Conservation (phyloP, 208 protist genomes). For the Crithidia thermophila region DNA sequence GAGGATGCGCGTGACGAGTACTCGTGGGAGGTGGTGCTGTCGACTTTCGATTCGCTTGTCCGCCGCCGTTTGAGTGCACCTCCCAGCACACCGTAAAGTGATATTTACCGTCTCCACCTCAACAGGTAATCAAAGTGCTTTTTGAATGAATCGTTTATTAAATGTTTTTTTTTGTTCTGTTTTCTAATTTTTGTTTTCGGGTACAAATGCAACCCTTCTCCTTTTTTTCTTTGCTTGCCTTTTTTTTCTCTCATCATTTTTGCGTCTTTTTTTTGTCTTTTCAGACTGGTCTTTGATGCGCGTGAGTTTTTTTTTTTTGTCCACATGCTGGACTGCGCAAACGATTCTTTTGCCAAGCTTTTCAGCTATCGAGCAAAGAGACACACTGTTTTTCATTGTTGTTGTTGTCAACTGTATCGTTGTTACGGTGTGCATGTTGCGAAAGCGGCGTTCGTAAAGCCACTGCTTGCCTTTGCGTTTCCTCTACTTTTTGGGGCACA, state of each 20-base stretch:
- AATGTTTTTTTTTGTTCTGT: slow-evolving; percentile 11
- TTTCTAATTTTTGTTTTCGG: background rate
- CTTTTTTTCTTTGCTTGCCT: background rate
- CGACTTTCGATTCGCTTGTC: slow-evolving; percentile 35
- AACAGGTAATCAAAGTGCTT: background rate
- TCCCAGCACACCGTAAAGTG: background rate
- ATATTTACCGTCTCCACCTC: background rate
- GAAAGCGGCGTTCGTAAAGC: too few species aligned
- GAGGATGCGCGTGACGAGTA: slow-evolving; percentile 43
- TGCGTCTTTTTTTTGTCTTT: slow-evolving; percentile 3
- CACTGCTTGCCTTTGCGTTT: too few species aligned
- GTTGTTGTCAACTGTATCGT: too few species aligned
- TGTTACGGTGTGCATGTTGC: too few species aligned
- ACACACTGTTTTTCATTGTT: too few species aligned
- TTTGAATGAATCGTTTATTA: background rate
- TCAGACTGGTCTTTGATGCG: background rate
- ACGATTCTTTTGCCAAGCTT: background rate
- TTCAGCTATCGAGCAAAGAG: too few species aligned
- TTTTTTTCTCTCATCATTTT: too few species aligned
- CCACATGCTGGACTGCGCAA: slow-evolving; percentile 1
- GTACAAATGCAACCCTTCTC: background rate
- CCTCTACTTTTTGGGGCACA: too few species aligned
- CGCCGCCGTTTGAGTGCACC: slow-evolving; percentile 10
- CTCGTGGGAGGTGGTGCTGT: slow-evolving; percentile 37
- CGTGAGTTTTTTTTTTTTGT: background rate